These are phyloP conservation scores for Amanita brunnescens DNA, from an alignment of 768 basidiomycete species.

Conservation along the genomic window DNA sequence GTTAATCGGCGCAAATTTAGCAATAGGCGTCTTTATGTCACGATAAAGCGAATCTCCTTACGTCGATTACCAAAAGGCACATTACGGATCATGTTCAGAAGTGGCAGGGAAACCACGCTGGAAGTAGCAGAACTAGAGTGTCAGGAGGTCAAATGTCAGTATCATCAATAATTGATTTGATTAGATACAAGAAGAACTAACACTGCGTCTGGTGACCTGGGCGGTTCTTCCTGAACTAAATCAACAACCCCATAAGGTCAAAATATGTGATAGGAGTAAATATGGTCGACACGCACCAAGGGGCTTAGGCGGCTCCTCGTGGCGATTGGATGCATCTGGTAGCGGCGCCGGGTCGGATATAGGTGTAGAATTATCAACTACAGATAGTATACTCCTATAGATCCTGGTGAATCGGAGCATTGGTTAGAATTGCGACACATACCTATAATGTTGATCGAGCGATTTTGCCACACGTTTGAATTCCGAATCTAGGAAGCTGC, in stretches of 20 bases:
- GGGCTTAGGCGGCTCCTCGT: background rate
- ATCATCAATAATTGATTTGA: conserved; percentile 7
- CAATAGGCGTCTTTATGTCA: conserved; percentile 9
- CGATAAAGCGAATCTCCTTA: conserved; percentile 14
- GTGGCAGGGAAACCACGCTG: conserved; percentile 43
- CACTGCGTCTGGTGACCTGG: background rate
- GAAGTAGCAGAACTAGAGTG: conserved; percentile 29
- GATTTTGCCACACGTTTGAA: conserved; percentile 32
- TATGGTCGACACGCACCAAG: conserved; percentile 5
- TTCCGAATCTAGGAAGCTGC: conserved; percentile 30
- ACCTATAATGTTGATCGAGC: conserved; percentile 35
- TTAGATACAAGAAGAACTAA: background rate
- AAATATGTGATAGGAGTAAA: background rate
- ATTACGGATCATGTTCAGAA: conserved; percentile 35
- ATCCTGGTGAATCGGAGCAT: conserved; percentile 9
- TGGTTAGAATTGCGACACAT: conserved; percentile 20
- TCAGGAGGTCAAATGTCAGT: background rate
- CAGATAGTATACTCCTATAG: conserved; percentile 7
- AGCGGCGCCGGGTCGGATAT: background rate
- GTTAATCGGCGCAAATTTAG: conserved; percentile 1
- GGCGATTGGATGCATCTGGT: background rate
- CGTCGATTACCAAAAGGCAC: conserved; percentile 40
- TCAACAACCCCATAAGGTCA: background rate
- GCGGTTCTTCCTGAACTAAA: background rate
- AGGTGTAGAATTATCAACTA: background rate